Evolutionary conservation across 306 rosid species (phyloP).

Genomic region (Acacia acuminata): DNA sequence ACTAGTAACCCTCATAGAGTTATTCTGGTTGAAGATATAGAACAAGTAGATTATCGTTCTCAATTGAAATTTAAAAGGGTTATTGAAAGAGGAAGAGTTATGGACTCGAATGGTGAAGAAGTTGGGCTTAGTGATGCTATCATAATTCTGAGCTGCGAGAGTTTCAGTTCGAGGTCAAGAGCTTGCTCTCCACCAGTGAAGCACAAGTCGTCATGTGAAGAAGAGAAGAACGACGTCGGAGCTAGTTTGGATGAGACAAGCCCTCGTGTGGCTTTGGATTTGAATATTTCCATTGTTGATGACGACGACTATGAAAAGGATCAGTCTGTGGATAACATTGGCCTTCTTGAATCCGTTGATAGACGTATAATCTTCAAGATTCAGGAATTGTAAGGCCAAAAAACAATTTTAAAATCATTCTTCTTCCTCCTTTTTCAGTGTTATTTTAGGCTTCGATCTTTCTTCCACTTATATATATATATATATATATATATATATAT

Average conservation of each 20-base stretch:
- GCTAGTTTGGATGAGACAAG: slow-evolving; percentile 48
- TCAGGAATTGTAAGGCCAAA: slow-evolving; percentile 54
- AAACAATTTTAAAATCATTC: not conserved
- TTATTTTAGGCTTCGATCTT: slow-evolving; percentile 10
- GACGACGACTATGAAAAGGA: slow-evolving; percentile 42
- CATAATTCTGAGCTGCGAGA: slow-evolving; percentile 78
- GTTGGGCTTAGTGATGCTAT: slow-evolving; percentile 71
- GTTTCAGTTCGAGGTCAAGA: slow-evolving; percentile 80
- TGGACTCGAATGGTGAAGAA: slow-evolving; percentile 63
- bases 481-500: not conserved
- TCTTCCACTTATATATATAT: not conserved
- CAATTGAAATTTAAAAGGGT: slow-evolving; percentile 85
- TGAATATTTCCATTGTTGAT: slow-evolving; percentile 79
- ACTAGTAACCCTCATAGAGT: slow-evolving; percentile 74
- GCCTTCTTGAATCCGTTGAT: slow-evolving; percentile 87
- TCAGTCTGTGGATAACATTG: slow-evolving; percentile 65
- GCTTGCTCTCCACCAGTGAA: slow-evolving; percentile 72
- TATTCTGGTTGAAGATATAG: slow-evolving; percentile 81
- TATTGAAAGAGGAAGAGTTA: slow-evolving; percentile 71
- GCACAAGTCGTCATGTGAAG: slow-evolving; percentile 40
- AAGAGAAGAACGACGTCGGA: slow-evolving; percentile 14
- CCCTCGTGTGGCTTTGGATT: slow-evolving; percentile 70
- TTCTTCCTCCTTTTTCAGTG: not conserved
- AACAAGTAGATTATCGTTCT: slow-evolving; percentile 77
- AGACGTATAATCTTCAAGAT: slow-evolving; percentile 69